phyloP scores from a whole-genome alignment of 2,329 filamentous ascomycete species.

The Metarhizium robertsii region DNA sequence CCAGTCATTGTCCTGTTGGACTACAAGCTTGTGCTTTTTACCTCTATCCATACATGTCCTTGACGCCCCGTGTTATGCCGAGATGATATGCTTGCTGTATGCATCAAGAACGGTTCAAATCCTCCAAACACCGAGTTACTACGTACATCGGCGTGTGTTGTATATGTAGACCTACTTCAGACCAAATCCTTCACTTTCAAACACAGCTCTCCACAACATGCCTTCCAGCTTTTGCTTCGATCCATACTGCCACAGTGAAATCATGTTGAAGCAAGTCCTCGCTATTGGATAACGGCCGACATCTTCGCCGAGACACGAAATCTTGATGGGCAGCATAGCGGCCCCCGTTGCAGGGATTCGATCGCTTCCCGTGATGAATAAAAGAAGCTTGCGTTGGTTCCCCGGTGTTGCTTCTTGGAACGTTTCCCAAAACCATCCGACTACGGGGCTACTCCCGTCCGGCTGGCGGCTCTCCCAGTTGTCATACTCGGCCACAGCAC shows the following conservation, averaged over 20 bases:
- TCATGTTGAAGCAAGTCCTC: conserved; percentile 82
- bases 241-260: conserved; percentile 66
- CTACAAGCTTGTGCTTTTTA: neutral
- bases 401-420: conserved; percentile 56
- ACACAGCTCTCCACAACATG: conserved; percentile 77
- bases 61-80: neutral
- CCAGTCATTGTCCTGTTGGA: neutral
- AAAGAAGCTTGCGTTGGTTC: conserved; percentile 69
- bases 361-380: conserved; percentile 86
- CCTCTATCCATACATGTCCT: neutral
- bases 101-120: neutral
- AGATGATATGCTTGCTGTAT: neutral
- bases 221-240: conserved; percentile 57
- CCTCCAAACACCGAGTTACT: neutral
- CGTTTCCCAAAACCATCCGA: conserved; percentile 83
- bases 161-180: conserved; percentile 49
- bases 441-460: conserved; percentile 52
- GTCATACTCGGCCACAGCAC: conserved; percentile 71
- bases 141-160: neutral
- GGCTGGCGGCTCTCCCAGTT: conserved; percentile 58
- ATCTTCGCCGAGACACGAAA: conserved; percentile 69
- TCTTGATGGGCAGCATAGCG: conserved; percentile 65
- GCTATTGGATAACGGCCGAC: conserved; percentile 70
- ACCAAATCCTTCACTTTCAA: conserved; percentile 86
- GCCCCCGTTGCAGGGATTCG: conserved; percentile 83